Conservation (phyloP, 75 land plant species). For the Sequoia sempervirens region DNA sequence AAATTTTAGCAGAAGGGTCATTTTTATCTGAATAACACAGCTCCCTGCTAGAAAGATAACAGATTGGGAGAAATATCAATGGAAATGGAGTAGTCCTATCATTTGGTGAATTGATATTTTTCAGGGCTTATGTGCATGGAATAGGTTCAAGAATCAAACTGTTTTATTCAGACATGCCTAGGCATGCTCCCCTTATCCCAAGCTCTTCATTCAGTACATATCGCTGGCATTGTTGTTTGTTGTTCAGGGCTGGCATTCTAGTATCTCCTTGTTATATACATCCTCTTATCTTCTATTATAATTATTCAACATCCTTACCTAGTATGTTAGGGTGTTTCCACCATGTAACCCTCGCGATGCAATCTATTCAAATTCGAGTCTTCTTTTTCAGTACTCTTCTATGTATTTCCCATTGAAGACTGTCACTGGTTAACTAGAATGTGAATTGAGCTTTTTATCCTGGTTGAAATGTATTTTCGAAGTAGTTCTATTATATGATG, state of each 20-base stretch:
- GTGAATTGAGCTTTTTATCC: background rate
- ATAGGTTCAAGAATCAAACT: background rate
- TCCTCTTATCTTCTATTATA: background rate
- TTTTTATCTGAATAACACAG: background rate
- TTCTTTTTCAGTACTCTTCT: background rate
- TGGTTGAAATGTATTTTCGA: background rate
- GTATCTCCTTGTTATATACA: background rate
- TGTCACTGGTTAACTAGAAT: background rate
- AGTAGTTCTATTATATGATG: background rate
- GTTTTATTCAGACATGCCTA: background rate
- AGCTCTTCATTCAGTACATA: background rate
- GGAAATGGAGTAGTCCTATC: background rate
- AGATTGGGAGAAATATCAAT: background rate
- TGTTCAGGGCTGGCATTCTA: background rate
- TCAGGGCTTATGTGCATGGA: background rate
- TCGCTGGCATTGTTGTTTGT: conserved; percentile 1
- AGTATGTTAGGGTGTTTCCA: background rate
- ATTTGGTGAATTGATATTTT: background rate
- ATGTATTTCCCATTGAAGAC: background rate
- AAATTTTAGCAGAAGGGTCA: background rate
- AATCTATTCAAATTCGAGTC: background rate
- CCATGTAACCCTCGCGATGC: background rate
- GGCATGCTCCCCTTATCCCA: background rate
- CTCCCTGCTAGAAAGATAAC: background rate
- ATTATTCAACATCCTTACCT: background rate